Conservation (phyloP, 768 basidiomycete species). For the Russula emetica region DNA sequence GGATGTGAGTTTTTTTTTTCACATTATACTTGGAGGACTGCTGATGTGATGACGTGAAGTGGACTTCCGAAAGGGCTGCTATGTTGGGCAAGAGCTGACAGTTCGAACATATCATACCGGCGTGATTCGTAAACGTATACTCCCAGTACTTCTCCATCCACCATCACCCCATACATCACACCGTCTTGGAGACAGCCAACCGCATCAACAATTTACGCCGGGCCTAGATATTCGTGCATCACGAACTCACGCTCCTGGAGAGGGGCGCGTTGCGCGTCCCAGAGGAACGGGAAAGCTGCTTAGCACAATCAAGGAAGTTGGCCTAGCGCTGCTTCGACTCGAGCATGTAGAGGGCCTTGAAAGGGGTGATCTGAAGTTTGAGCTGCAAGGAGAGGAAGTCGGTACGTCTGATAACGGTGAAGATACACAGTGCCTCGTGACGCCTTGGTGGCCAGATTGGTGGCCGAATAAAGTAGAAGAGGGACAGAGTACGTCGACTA, state of each 20-base stretch:
- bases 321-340: slow-evolving; percentile 73
- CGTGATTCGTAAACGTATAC: slow-evolving; percentile 80
- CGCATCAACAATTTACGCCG: slow-evolving; percentile 10
- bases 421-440: slow-evolving; percentile 39
- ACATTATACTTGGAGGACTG: slow-evolving; percentile 10
- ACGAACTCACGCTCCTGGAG: slow-evolving; percentile 29
- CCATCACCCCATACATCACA: not conserved
- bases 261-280: slow-evolving; percentile 47
- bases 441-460: slow-evolving; percentile 47
- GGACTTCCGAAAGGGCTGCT: slow-evolving; percentile 97
- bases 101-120: slow-evolving; percentile 97
- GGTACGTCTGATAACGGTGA: slow-evolving; percentile 32
- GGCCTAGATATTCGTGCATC: slow-evolving; percentile 34
- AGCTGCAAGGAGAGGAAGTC: slow-evolving; percentile 31
- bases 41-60: slow-evolving; percentile 45
- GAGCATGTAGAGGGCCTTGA: slow-evolving; percentile 63
- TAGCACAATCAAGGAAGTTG: slow-evolving; percentile 52
- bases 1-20: slow-evolving; percentile 56
- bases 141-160: slow-evolving; percentile 65
- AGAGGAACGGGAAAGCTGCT: slow-evolving; percentile 76
- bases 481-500: not conserved
- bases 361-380: slow-evolving; percentile 45
- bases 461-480: slow-evolving; percentile 43
- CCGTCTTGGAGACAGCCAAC: not conserved
- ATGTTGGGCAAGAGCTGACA: slow-evolving; percentile 95